Evolutionary conservation across 768 basidiomycete genomes (phyloP).

Genomic region (Boletus pseudopeckii): DNA sequence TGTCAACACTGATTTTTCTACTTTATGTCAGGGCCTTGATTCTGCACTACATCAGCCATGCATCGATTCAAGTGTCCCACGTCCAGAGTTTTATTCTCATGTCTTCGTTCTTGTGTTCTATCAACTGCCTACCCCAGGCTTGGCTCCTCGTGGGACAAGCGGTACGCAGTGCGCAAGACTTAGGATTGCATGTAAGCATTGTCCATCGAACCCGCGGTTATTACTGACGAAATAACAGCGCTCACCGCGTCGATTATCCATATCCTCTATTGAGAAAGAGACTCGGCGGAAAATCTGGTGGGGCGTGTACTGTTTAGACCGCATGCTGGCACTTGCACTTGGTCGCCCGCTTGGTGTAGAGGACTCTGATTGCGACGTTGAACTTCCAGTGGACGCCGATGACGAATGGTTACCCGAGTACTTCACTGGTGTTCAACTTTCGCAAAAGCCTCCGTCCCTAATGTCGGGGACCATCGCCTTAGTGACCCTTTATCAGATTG

Average conservation of each 20-base stretch:
- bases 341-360: conserved; percentile 87
- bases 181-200: conserved; percentile 81
- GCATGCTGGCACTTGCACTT: conserved; percentile 88
- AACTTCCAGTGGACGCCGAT: conserved; percentile 78
- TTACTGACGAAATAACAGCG: conserved; percentile 48
- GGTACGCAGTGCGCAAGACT: conserved; percentile 83
- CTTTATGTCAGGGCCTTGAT: conserved; percentile 67
- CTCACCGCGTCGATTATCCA: conserved; percentile 69
- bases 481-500: conserved; percentile 78
- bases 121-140: conserved; percentile 91
- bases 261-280: conserved; percentile 80
- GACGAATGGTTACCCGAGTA: conserved; percentile 74
- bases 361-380: conserved; percentile 88
- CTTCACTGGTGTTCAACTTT: conserved; percentile 59
- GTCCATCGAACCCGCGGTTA: background rate
- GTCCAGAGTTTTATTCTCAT: conserved; percentile 88
- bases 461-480: conserved; percentile 83
- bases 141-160: conserved; percentile 93
- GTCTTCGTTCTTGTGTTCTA: conserved; percentile 87
- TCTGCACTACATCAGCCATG: conserved; percentile 88
- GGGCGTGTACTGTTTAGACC: conserved; percentile 86
- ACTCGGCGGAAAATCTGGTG: conserved; percentile 92
- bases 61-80: conserved; percentile 79
- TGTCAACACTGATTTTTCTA: background rate
- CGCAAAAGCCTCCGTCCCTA: conserved; percentile 56